These are phyloP conservation scores for Candida ascalaphidarum DNA, from an alignment of 805 yeast genomes.

Conservation along the genomic window DNA sequence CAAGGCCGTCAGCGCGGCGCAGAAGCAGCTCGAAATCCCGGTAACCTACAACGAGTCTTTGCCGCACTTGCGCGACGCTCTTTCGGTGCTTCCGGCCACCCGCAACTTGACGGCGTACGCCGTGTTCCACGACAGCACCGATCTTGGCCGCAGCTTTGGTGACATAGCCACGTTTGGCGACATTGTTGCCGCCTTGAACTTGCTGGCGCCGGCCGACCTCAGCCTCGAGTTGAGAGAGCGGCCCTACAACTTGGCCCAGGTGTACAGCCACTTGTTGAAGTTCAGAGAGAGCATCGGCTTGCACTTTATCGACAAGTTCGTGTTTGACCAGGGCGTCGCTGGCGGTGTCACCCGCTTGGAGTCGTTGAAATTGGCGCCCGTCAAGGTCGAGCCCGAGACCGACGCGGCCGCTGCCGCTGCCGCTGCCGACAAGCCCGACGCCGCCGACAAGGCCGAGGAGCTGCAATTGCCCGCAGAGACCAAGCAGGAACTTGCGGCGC, in stretches of 20 bases:
- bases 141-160: conserved; percentile 18
- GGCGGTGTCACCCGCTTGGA: conserved; percentile 46
- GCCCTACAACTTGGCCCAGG: conserved; percentile 52
- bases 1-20: too few species aligned
- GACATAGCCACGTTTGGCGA: conserved; percentile 19
- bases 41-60: conserved; percentile 38
- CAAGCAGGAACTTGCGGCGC: conserved; percentile 9
- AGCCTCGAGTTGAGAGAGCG: conserved; percentile 40
- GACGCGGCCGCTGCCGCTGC: conserved; percentile 4
- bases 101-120: conserved; percentile 55
- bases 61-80: conserved; percentile 48
- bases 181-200: conserved; percentile 10
- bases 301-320: conserved; percentile 35
- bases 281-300: conserved; percentile 56
- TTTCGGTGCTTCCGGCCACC: conserved; percentile 49
- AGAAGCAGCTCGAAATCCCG: conserved; percentile 18
- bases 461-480: conserved; percentile 21
- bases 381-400: conserved; percentile 9
- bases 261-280: conserved; percentile 53
- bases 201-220: conserved; percentile 19
- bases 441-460: conserved; percentile 3
- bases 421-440: conserved; percentile 7
- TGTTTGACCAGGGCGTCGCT: conserved; percentile 30
- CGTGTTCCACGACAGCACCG: conserved; percentile 28
- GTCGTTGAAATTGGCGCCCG: conserved; percentile 28